phyloP scores from a whole-genome alignment of 2,329 filamentous ascomycete genomes.

The Aspergillus alliaceus region DNA sequence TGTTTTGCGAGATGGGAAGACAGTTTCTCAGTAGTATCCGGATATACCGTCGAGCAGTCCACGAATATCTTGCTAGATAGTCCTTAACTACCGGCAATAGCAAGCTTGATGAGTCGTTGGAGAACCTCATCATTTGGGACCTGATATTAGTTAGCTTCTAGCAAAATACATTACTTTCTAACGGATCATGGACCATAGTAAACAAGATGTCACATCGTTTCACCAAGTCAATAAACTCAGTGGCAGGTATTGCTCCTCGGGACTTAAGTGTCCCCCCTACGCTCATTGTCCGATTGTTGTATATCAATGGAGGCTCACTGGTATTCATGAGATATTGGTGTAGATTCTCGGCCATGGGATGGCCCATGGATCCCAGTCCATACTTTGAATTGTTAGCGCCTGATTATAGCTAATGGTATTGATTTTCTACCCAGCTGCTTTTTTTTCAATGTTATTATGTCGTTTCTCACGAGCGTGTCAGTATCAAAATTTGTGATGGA shows the following conservation, averaged over 20 bases:
- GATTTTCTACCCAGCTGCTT: neutral
- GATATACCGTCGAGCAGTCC: neutral
- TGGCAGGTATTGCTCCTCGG: neutral
- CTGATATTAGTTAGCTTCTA: neutral
- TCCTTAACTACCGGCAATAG: neutral
- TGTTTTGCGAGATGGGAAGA: neutral
- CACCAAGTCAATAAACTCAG: neutral
- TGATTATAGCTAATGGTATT: fast-evolving
- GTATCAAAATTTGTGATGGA: no score
- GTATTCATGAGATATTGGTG: constrained; percentile 41
- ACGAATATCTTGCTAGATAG: neutral
- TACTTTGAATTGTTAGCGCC: neutral
- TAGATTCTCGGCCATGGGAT: constrained; percentile 52
- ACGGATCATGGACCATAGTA: neutral
- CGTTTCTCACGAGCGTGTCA: no score
- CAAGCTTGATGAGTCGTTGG: neutral
- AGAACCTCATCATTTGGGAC: neutral
- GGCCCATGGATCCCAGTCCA: constrained; percentile 55
- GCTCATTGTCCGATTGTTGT: neutral
- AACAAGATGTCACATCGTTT: neutral
- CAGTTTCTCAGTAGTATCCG: neutral
- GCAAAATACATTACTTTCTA: no score
- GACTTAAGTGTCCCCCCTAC: neutral
- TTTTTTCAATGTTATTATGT: no score
- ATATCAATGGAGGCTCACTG: neutral